Evolutionary conservation across 2,329 filamentous ascomycete species (phyloP), one percentile per base, ranked within the genome.

Genomic region (Escovopsis sp.): DNA sequence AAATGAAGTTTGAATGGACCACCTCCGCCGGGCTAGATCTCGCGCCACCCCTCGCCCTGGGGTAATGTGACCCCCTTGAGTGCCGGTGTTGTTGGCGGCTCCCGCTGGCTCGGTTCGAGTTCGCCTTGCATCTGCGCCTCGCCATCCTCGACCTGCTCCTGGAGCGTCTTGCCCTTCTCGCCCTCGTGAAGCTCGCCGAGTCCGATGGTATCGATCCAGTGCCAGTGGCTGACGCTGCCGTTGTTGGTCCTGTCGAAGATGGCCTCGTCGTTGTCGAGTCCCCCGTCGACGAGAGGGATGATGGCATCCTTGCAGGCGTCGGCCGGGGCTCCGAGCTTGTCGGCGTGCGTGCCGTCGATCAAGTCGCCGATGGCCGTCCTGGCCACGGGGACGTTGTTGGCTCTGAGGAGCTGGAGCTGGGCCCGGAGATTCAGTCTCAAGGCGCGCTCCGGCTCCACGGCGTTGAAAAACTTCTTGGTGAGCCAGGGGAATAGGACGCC

Each of bases 401-500:
- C 56, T 0, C 77, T 63, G 6, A 81, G 51, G 6, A 76, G 56
- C 56, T 80, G 75, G 39, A 78, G 59, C 23, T 72, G 60, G 2
- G 76, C 75, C 2, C 77, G 64, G 4, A 74, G 60, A 48, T 81
- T 81, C 2, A 80, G 61, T 18, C 73, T 66, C 40, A 81, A 56
- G 0, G 72, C 69, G 11, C 74, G 66, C 53, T 77, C 75, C 0
- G 77, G 76, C 41, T 74, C 65, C 38, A 72, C 68, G 0, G 71
- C 70, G 2, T 67, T 67, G 49, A 78, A 75, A 8, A 79, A 67
- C 49, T 67, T 69, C 52, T 68, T 72, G 8, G 73, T 77, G 38
- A 80, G 52, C 71, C 79, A 82, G 0, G 85, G 85, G 55, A 93
- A 93, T 19, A 94, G 62, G 23, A 91, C 64, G 33, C 83, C 86